A percentile compares a stretch with the other conserved stretches of the same genome.
Evolutionary conservation across 176 grass and related monocot species (phyloP).

Genomic region (Zizania latifolia): DNA sequence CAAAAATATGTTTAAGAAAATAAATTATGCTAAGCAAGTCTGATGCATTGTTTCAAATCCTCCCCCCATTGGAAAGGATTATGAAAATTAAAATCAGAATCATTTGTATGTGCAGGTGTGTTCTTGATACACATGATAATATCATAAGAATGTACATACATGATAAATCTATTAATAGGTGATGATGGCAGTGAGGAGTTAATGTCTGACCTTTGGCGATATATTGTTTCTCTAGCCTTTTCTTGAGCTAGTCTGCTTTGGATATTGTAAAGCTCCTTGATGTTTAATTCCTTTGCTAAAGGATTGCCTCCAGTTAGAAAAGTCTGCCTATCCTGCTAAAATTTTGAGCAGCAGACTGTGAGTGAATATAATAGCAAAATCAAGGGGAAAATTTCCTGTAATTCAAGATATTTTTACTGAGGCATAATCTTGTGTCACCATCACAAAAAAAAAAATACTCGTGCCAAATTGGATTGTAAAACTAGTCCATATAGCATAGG

Average conservation of each 20-base stretch:
- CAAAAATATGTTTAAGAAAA: background rate
- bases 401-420: slow-evolving; percentile 21
- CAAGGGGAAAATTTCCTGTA: background rate
- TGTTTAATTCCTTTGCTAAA: slow-evolving; percentile 66
- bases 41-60: background rate
- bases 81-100: background rate
- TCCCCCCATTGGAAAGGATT: background rate
- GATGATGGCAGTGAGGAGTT: background rate
- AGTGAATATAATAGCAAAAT: slow-evolving; percentile 5
- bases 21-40: background rate
- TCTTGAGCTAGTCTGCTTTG: slow-evolving; percentile 83
- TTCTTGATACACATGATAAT: background rate
- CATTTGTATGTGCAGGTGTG: slow-evolving; percentile 1
- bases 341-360: background rate
- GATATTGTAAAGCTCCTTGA: slow-evolving; percentile 78
- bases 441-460: background rate
- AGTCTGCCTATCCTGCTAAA: slow-evolving; percentile 60
- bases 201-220: slow-evolving; percentile 51
- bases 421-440: background rate
- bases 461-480: background rate
- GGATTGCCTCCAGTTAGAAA: slow-evolving; percentile 56
- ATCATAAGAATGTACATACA: slow-evolving; percentile 10
- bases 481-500: background rate
- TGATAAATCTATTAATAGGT: background rate
- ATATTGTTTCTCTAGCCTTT: slow-evolving; percentile 70